phyloP scores from a whole-genome alignment of 208 protist species.

The Leishmania tarentolae region DNA sequence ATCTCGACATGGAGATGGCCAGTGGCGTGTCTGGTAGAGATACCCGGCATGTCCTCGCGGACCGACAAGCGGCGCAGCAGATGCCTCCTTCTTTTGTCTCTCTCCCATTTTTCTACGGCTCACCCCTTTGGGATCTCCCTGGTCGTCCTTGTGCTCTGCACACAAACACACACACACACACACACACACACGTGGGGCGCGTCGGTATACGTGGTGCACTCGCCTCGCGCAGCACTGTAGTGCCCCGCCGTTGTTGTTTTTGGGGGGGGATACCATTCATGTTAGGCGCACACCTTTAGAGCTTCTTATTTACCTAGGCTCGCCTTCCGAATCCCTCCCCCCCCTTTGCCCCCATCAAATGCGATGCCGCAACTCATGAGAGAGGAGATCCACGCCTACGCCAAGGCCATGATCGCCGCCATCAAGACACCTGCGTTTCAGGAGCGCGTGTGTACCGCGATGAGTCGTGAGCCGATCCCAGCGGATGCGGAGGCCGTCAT shows the following conservation, averaged over 20 bases:
- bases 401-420: slow-evolving; percentile 44
- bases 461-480: slow-evolving; percentile 37
- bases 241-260: background rate
- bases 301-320: background rate
- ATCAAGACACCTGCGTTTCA: slow-evolving; percentile 51
- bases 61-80: no score
- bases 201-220: no score
- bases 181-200: no score
- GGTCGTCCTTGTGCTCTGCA: background rate
- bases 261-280: no score
- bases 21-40: background rate
- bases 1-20: background rate
- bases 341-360: background rate
- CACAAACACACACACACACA: background rate
- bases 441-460: slow-evolving; percentile 33
- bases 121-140: background rate
- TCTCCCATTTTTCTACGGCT: background rate
- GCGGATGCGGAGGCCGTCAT: slow-evolving; percentile 51
- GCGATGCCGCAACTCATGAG: slow-evolving; percentile 23
- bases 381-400: slow-evolving; percentile 54
- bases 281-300: background rate
- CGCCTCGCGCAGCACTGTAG: background rate
- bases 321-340: background rate
- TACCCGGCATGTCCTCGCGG: background rate
- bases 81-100: background rate